These are phyloP conservation scores for Gymnopilus dilepis DNA, from an alignment of 768 basidiomycete genomes.

Conservation along the genomic window DNA sequence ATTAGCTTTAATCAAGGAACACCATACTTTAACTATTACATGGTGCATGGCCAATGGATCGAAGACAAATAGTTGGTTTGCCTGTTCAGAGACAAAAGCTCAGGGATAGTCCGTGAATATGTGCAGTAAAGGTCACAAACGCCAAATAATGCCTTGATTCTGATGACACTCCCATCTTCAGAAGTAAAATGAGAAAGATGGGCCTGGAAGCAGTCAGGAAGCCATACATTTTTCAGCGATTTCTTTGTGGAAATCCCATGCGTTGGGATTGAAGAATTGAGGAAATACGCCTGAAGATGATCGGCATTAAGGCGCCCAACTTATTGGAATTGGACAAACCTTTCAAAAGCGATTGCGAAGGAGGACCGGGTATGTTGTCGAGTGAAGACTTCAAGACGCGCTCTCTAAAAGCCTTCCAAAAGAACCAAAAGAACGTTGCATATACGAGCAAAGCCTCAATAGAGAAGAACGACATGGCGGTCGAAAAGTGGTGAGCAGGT, in stretches of 20 bases:
- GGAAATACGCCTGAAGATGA: slow-evolving; percentile 37
- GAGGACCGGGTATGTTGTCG: slow-evolving; percentile 47
- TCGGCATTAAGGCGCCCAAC: neutral
- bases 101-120: neutral
- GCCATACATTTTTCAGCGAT: slow-evolving; percentile 39
- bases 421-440: slow-evolving; percentile 19
- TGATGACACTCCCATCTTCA: slow-evolving; percentile 38
- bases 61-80: slow-evolving; percentile 43
- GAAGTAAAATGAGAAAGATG: neutral
- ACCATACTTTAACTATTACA: slow-evolving; percentile 47
- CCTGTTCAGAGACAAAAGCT: slow-evolving; percentile 21
- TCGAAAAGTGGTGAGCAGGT: too few relatives aligned
- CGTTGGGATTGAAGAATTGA: slow-evolving; percentile 37
- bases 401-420: slow-evolving; percentile 27
- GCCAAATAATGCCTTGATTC: slow-evolving; percentile 39
- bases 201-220: neutral
- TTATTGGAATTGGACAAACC: slow-evolving; percentile 31
- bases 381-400: slow-evolving; percentile 29
- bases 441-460: slow-evolving; percentile 9
- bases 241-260: slow-evolving; percentile 42
- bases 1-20: neutral
- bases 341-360: slow-evolving; percentile 35
- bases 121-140: slow-evolving; percentile 26
- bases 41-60: slow-evolving; percentile 52
- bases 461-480: slow-evolving; percentile 2